Evolutionary conservation across 768 basidiomycete species (phyloP).

Genomic region (Boletus sp.): DNA sequence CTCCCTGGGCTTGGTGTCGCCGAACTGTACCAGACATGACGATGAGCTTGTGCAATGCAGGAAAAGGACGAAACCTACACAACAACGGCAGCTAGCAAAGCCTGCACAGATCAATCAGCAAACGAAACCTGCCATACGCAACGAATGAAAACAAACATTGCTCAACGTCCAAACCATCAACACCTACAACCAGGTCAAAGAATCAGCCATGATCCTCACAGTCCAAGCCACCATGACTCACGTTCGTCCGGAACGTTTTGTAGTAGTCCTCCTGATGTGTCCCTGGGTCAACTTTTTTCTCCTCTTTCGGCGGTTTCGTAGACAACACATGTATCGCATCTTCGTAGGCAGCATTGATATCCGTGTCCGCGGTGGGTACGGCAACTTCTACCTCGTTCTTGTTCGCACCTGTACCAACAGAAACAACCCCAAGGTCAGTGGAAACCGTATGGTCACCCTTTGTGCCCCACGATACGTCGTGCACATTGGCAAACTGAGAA

Average conservation of each 20-base stretch:
- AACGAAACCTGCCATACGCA: not conserved
- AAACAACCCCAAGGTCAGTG: conserved; percentile 84
- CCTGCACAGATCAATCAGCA: conserved; percentile 37
- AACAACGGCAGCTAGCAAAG: conserved; percentile 70
- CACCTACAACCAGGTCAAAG: conserved; percentile 42
- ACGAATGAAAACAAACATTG: conserved; percentile 53
- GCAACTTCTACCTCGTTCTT: conserved; percentile 85
- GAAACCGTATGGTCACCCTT: conserved; percentile 89
- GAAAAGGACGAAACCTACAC: conserved; percentile 48
- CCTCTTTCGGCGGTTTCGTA: conserved; percentile 74
- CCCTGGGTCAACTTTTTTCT: conserved; percentile 55
- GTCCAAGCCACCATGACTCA: conserved; percentile 27
- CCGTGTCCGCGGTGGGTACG: conserved; percentile 84
- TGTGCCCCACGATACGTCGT: conserved; percentile 94
- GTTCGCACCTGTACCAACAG: conserved; percentile 49
- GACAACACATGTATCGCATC: conserved; percentile 83
- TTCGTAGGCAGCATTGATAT: conserved; percentile 87
- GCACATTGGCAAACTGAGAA: conserved; percentile 75
- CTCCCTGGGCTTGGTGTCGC: conserved; percentile 51
- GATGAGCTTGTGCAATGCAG: not conserved
- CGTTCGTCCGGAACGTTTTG: conserved; percentile 84
- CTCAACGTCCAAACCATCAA: conserved; percentile 86
- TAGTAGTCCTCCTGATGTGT: conserved; percentile 87
- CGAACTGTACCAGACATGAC: conserved; percentile 14
- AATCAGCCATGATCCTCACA: conserved; percentile 10